Base-by-base conservation (phyloP, 352 stramenopile genomes). In the Phytopythium litorale region DNA sequence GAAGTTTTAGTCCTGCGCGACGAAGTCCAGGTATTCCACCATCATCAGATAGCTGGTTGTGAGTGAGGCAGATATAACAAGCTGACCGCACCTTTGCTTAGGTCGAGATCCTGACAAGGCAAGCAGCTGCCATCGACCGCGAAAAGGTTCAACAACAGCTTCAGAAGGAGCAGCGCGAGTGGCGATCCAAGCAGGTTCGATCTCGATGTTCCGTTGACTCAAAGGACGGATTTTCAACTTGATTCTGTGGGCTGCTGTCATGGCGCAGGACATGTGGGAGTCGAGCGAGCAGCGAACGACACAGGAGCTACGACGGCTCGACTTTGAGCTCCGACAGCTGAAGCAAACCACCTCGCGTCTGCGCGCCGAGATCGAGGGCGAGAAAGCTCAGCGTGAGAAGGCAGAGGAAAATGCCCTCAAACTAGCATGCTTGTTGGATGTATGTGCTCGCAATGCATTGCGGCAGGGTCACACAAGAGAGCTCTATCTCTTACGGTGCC, bases 251-350 rank as follows among this genome's bases (percentile, higher is more conserved):
- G 13, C 37, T 43, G 18, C 4, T 55, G 28, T 9, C 13, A 40
- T 4, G 48, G 52, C 37, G 12, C 28, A 67, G 61, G 43, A 68
- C 2, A 43, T 50, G 28, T 61, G 65, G 25, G 60, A 67, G 6
- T 61, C 59, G 18, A 37, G 56, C 7, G 70, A 86, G 23, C 69
- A 70, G 30, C 68, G 66, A 16, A 79, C 75, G 62, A 65, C 73
- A 0, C 69, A 84, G 33, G 70, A 88, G 52, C 81, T 78, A 46
- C 70, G 78, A 28, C 71, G 58, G 30, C 66, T 88, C 65, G 81
- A 88, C 45, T 51, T 86, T 7, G 78, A 90, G 40, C 30, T 87
- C 19, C 71, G 75, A 1, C 76, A 84, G 53, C 55, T 80, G 13
- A 75, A 66, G 2, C 81, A 85, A 52, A 56, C 60, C 6, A 61